phyloP scores from a whole-genome alignment of 2,329 filamentous ascomycete species.

The Colletotrichum aenigma region DNA sequence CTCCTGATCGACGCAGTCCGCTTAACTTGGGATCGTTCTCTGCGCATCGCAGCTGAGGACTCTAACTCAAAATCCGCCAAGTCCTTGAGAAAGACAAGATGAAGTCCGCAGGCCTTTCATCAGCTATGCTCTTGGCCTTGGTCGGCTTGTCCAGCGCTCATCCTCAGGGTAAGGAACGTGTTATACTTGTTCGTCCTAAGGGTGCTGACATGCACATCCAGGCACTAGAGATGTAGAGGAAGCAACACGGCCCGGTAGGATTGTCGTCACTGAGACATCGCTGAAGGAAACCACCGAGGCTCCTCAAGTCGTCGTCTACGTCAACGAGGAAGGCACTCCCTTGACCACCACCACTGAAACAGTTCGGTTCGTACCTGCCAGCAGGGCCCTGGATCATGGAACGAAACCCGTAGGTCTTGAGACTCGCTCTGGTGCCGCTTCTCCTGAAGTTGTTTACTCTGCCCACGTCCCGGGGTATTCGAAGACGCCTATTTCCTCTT shows the following conservation, averaged over 20 bases:
- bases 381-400: not conserved
- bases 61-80: not conserved
- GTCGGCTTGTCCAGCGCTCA: conserved; percentile 6
- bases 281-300: conserved; percentile 43
- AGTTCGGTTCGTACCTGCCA: conserved; percentile 33
- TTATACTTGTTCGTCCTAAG: no score
- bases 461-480: not conserved
- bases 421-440: not conserved
- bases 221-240: conserved; percentile 7
- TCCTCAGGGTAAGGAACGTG: not conserved
- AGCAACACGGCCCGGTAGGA: conserved; percentile 11
- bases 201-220: not conserved
- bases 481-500: not conserved
- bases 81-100: not conserved
- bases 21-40: not conserved
- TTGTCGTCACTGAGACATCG: conserved; percentile 39
- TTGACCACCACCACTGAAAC: conserved; percentile 47
- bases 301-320: conserved; percentile 61
- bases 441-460: not conserved
- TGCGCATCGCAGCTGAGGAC: not conserved
- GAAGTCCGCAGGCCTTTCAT: not conserved
- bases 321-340: conserved; percentile 60
- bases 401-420: not conserved
- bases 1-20: not conserved
- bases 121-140: not conserved